These are phyloP conservation scores for Orbilia brochopaga DNA, from an alignment of 2,329 filamentous ascomycete genomes.

Conservation along the genomic window DNA sequence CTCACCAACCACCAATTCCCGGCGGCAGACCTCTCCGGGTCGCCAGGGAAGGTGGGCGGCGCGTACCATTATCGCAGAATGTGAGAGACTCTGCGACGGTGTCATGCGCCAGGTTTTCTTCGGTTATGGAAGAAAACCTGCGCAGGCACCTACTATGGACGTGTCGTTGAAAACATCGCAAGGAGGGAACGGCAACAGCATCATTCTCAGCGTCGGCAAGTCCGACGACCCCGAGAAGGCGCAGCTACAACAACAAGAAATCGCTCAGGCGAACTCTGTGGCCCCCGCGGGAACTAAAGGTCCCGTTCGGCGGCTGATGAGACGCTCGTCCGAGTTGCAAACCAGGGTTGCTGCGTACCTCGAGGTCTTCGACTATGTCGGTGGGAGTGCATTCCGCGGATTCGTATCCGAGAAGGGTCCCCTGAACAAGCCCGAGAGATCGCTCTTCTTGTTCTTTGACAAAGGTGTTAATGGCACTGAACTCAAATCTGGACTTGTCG, in stretches of 20 bases:
- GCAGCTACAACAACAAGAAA: conserved; percentile 51
- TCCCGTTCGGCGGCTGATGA: conserved; percentile 34
- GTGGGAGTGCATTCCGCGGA: conserved; percentile 82
- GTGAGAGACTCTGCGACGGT: conserved; percentile 99
- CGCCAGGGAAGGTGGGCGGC: conserved; percentile 82
- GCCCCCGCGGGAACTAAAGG: conserved; percentile 32
- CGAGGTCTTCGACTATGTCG: conserved; percentile 84
- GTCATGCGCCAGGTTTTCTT: conserved; percentile 90
- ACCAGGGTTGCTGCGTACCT: conserved; percentile 68
- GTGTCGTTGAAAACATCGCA: conserved; percentile 44
- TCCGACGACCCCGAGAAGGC: conserved; percentile 42
- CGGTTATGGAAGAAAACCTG: conserved; percentile 63
- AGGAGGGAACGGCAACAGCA: conserved; percentile 51
- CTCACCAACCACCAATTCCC: conserved; percentile 58
- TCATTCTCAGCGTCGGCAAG: conserved; percentile 47
- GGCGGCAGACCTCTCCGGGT: conserved; percentile 60
- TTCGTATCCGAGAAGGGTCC: conserved; percentile 70
- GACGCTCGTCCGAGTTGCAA: conserved; percentile 52
- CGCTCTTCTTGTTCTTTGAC: conserved; percentile 89
- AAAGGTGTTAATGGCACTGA: conserved; percentile 57
- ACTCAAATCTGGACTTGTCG: conserved; percentile 71
- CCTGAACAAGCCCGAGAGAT: conserved; percentile 65
- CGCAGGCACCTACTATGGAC: conserved; percentile 50
- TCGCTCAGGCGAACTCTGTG: conserved; percentile 52
- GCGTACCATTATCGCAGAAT: conserved; percentile 97